Base-by-base conservation (phyloP, 441 rosid species). In the Adansonia rubrostipa region DNA sequence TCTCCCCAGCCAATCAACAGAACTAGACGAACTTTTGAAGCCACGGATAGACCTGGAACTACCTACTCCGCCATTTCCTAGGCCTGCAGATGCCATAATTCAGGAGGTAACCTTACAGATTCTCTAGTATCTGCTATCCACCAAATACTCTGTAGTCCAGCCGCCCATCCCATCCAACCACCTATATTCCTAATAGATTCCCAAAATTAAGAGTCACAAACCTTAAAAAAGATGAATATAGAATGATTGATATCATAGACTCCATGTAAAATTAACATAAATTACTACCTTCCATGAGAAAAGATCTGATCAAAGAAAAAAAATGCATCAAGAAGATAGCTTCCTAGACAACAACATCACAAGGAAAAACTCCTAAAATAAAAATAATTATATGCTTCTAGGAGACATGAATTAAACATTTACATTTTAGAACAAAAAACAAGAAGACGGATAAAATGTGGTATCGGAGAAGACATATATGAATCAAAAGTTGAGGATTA, bases 1-100 rank as follows among this genome's bases (percentile, higher is more conserved):
- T 81, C 97, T 91, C 17, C 97, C 95, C 72, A 95, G 89, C 97
- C 97, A 93, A 80, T 95, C 99, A 42, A 95, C 91, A 0, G 98
- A 95, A 87, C 96, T 91, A 15, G 98, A 93, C 24, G 99, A 92
- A 82, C 87, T 86, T 84, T 92, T 93, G 82, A 88, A 87, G 50
- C 90, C 94, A 82, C 93, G 92, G 77, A 84, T 86, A 24, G 97
- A 90, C 87, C 95, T 92, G 51, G 98, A 95, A 84, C 93, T 95
- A 80, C 99, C 99, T 73, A 91, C 97, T 61, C 96, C 93, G 68
- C 98, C 97, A 81, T 93, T 90, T 53, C 99, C 97, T 66, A 90
- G 77, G 88, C 92, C 88, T 77, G 96, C 93, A 81, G 96, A 93
- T 50, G 98, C 90, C 98, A 95, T 94, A 58, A 58, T 42, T 95